A percentile compares a stretch with the other conserved stretches of the same genome.
Conservation (phyloP, 495 filamentous ascomycete species). For the Neurospora sp. region DNA sequence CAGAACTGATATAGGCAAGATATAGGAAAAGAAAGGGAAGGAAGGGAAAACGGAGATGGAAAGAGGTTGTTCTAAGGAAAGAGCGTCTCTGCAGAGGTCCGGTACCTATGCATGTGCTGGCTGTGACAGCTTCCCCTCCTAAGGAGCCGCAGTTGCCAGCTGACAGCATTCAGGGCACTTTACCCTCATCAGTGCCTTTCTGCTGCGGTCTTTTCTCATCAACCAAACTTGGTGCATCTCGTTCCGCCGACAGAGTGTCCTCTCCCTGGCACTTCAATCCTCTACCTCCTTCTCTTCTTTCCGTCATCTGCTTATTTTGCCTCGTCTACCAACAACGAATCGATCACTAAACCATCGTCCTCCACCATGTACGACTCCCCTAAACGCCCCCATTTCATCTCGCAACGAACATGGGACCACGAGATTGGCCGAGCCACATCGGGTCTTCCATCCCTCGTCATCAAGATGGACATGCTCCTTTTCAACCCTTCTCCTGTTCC, state of each 20-base stretch:
- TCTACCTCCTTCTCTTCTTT: neutral
- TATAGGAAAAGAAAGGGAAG: neutral
- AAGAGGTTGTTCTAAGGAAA: neutral
- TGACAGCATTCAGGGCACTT: neutral
- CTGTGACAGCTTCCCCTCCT: neutral
- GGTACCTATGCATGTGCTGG: neutral
- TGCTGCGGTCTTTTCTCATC: neutral
- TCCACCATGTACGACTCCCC: neutral
- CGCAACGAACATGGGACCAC: too few species aligned
- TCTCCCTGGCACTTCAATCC: neutral
- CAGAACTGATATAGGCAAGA: neutral
- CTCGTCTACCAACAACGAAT: too few species aligned
- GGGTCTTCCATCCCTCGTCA: neutral
- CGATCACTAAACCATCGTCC: neutral
- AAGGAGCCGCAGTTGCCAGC: neutral
- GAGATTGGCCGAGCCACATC: neutral
- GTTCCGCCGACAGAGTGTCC: too few species aligned
- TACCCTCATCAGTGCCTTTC: neutral
- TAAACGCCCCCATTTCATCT: neutral
- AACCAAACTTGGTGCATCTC: neutral
- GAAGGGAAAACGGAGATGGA: neutral
- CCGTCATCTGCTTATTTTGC: neutral
- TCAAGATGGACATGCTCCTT: neutral
- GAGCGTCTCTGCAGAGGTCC: neutral
- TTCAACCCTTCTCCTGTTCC: neutral